Evolutionary conservation across 2,329 filamentous ascomycete genomes (phyloP).

Genomic region (Xylariales sp.): DNA sequence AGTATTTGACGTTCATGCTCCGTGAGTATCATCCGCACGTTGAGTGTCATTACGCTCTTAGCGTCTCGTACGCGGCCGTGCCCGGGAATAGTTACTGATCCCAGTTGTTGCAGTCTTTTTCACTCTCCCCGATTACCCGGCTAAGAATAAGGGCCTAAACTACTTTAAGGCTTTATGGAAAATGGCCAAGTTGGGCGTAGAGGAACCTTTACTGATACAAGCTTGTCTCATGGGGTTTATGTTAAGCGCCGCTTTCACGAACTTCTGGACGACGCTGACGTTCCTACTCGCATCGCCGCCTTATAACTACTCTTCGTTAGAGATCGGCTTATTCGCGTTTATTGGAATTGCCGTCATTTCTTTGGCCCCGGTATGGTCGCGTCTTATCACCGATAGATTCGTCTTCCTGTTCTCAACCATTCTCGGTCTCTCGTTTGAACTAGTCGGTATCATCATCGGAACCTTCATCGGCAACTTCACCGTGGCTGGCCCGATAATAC

Average conservation of each 20-base stretch:
- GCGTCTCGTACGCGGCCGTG: not conserved
- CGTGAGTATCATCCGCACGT: slow-evolving; percentile 38
- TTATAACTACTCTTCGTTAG: slow-evolving; percentile 73
- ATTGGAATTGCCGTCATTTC: slow-evolving; percentile 78
- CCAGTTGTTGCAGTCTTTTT: slow-evolving; percentile 59
- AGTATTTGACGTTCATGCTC: slow-evolving; percentile 70
- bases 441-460: slow-evolving; percentile 73
- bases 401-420: slow-evolving; percentile 76
- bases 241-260: slow-evolving; percentile 68
- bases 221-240: slow-evolving; percentile 59
- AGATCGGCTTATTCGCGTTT: slow-evolving; percentile 82
- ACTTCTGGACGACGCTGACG: slow-evolving; percentile 79
- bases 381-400: slow-evolving; percentile 76
- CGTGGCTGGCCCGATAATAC: slow-evolving; percentile 77
- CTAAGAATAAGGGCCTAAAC: slow-evolving; percentile 69
- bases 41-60: not conserved
- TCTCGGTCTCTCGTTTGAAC: slow-evolving; percentile 67
- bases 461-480: slow-evolving; percentile 74
- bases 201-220: slow-evolving; percentile 71
- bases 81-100: not conserved
- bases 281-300: slow-evolving; percentile 79
- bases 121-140: slow-evolving; percentile 77
- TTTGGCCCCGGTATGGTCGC: slow-evolving; percentile 75
- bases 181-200: slow-evolving; percentile 68
- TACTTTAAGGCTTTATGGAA: slow-evolving; percentile 70